Percentiles rank a stretch among this genome's conserved stretches.
These are phyloP conservation scores for Grigorovia jiainica DNA, from an alignment of 805 yeast genomes.

Conservation along the genomic window DNA sequence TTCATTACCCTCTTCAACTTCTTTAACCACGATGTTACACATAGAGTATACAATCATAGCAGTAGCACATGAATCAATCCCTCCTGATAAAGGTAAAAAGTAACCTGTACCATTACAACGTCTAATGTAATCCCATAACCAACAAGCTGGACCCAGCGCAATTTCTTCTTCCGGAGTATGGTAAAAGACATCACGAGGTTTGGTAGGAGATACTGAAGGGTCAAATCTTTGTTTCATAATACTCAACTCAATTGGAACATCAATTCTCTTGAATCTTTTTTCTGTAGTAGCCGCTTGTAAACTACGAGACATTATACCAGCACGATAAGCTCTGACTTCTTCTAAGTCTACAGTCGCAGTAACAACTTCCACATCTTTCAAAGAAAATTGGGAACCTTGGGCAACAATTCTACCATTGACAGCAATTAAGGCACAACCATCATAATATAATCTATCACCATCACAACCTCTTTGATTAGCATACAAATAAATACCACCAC, in stretches of 20 bases:
- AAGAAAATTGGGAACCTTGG: conserved; percentile 85
- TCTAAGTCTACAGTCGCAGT: conserved; percentile 93
- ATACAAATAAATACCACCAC: conserved; percentile 92
- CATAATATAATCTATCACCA: conserved; percentile 94
- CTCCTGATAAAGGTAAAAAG: conserved; percentile 91
- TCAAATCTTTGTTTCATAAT: conserved; percentile 51
- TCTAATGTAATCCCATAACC: conserved; percentile 97
- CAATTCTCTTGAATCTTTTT: conserved; percentile 40
- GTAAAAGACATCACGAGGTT: conserved; percentile 41
- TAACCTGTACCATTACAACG: conserved; percentile 86
- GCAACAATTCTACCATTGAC: conserved; percentile 88
- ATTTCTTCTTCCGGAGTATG: conserved; percentile 92
- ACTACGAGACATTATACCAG: conserved; percentile 61
- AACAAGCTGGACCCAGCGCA: conserved; percentile 97
- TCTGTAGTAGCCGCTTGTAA: conserved; percentile 45
- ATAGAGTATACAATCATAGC: conserved; percentile 89
- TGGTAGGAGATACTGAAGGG: conserved; percentile 51
- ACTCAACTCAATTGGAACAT: conserved; percentile 58
- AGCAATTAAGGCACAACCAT: conserved; percentile 92
- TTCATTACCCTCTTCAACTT: conserved; percentile 55
- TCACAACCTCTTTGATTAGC: conserved; percentile 97
- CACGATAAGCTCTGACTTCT: conserved; percentile 78
- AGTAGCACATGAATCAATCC: conserved; percentile 96
- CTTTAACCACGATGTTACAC: conserved; percentile 76
- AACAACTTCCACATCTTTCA: conserved; percentile 87